Percentiles rank a stretch among this genome's conserved stretches.
Conservation (phyloP, 257 asterid genomes). For the Galeopsis tetrahit region DNA sequence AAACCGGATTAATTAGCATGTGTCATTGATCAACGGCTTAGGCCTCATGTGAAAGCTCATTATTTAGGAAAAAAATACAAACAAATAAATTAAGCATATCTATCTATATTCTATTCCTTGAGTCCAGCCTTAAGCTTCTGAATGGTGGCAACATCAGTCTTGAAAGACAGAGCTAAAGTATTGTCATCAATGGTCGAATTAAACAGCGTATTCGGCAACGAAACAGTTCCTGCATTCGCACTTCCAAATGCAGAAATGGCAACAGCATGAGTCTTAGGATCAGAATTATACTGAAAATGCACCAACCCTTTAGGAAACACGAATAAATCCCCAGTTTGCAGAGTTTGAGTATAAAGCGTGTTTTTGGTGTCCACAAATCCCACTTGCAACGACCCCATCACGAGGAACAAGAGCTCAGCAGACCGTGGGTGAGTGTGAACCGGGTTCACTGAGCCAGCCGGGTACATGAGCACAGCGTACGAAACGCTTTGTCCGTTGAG, state of each 20-base stretch:
- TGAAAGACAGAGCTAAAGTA: slow-evolving; percentile 51
- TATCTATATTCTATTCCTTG: slow-evolving; percentile 26
- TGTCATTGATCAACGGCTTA: too few species aligned
- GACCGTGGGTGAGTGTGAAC: slow-evolving; percentile 67
- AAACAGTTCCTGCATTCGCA: slow-evolving; percentile 57
- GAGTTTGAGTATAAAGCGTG: slow-evolving; percentile 47
- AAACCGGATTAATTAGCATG: too few species aligned
- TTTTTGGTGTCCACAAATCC: slow-evolving; percentile 60
- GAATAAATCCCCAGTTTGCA: slow-evolving; percentile 50
- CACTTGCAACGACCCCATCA: slow-evolving; percentile 51
- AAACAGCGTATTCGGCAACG: slow-evolving; percentile 48
- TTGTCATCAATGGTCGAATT: slow-evolving; percentile 47
- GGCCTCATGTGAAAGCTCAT: too few species aligned
- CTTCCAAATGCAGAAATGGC: slow-evolving; percentile 63
- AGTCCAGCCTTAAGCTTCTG: slow-evolving; percentile 58
- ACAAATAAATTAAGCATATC: too few species aligned
- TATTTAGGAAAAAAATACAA: too few species aligned
- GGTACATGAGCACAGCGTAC: slow-evolving; percentile 54
- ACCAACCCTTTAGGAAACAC: slow-evolving; percentile 59
- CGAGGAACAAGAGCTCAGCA: slow-evolving; percentile 56
- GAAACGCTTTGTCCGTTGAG: slow-evolving; percentile 57
- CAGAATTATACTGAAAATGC: slow-evolving; percentile 61
- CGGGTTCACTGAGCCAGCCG: slow-evolving; percentile 55
- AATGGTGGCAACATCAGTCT: slow-evolving; percentile 55
- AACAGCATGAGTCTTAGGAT: slow-evolving; percentile 39